Evolutionary conservation across 371 early-diverging fungal species (phyloP).

Genomic region (Encephalitozoon hellem): DNA sequence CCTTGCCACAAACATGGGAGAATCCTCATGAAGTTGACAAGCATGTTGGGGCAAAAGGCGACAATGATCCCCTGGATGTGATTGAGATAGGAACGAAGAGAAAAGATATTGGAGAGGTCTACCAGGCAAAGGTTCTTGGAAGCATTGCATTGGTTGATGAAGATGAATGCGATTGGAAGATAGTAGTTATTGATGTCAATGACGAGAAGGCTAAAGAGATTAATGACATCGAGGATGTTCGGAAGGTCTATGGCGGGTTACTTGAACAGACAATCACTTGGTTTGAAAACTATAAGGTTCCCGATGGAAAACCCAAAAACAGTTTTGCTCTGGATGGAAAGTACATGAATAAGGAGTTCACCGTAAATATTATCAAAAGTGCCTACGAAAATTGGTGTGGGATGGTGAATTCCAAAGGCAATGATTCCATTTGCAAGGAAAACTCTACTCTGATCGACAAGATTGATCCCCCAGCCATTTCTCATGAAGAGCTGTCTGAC

Average conservation of each 20-base stretch:
- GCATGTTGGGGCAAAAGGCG: slow-evolving; percentile 79
- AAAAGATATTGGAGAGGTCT: slow-evolving; percentile 80
- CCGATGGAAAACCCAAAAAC: slow-evolving; percentile 95
- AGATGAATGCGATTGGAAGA: slow-evolving; percentile 97
- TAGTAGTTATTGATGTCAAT: slow-evolving; percentile 82
- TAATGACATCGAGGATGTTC: slow-evolving; percentile 90
- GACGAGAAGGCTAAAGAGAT: slow-evolving; percentile 81
- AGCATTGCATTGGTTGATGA: slow-evolving; percentile 84
- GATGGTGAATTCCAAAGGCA: slow-evolving; percentile 61
- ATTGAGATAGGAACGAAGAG: slow-evolving; percentile 85
- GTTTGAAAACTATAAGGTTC: slow-evolving; percentile 98
- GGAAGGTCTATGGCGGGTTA: slow-evolving; percentile 80
- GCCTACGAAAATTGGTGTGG: slow-evolving; percentile 84
- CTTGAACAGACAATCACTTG: slow-evolving; percentile 84
- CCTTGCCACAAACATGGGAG: slow-evolving; percentile 96
- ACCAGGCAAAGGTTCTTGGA: slow-evolving; percentile 92
- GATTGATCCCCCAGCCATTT: neutral
- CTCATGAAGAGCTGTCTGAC: neutral
- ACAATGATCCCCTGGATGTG: slow-evolving; percentile 94
- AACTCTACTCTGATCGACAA: slow-evolving; percentile 9
- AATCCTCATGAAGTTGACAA: slow-evolving; percentile 73
- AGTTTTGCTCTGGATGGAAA: slow-evolving; percentile 86
- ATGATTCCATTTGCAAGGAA: neutral
- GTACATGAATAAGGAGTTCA: slow-evolving; percentile 71
- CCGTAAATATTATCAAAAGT: slow-evolving; percentile 77